A percentile compares a stretch with the other conserved stretches of the same genome.
Evolutionary conservation across 805 yeast species (phyloP).

Genomic region (Kluyveromyces aestuarii): DNA sequence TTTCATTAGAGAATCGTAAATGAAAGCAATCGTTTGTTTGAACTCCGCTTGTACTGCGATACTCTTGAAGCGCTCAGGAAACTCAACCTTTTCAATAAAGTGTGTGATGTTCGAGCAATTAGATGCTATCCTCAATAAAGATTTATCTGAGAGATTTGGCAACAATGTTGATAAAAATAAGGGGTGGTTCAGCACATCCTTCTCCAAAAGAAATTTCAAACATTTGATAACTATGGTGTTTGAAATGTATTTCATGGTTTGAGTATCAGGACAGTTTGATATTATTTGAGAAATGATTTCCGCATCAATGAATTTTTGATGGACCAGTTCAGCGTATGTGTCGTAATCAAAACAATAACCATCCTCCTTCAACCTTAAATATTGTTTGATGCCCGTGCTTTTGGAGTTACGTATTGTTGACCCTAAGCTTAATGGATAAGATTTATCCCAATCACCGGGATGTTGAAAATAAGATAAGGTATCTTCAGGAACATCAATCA

Average conservation of each 20-base stretch:
- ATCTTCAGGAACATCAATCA: constrained; percentile 19
- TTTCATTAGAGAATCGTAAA: constrained; percentile 16
- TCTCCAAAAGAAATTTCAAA: constrained; percentile 8
- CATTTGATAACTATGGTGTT: constrained; percentile 14
- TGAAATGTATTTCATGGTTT: constrained; percentile 13
- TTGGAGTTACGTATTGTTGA: constrained; percentile 19
- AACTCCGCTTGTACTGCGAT: constrained; percentile 23
- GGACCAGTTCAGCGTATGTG: constrained; percentile 22
- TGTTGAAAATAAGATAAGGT: constrained; percentile 15
- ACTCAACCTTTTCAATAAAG: constrained; percentile 15
- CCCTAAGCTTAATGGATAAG: constrained; percentile 24
- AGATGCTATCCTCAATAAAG: constrained; percentile 16
- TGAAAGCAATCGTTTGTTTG: constrained; percentile 14
- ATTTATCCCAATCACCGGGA: constrained; percentile 29
- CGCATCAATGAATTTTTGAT: constrained; percentile 10
- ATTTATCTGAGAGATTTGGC: constrained; percentile 17
- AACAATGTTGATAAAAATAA: constrained; percentile 9
- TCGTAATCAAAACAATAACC: constrained; percentile 27
- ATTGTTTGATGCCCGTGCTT: constrained; percentile 20
- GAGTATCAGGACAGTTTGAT: constrained; percentile 12
- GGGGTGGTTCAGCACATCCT: constrained; percentile 10
- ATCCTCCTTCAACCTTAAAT: constrained; percentile 13
- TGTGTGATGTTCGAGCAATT: constrained; percentile 6
- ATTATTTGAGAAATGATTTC: constrained; percentile 13
- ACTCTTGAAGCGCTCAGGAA: constrained; percentile 21